These are phyloP conservation scores for Madurella fahalii DNA, from an alignment of 2,329 filamentous ascomycete species.

Conservation along the genomic window DNA sequence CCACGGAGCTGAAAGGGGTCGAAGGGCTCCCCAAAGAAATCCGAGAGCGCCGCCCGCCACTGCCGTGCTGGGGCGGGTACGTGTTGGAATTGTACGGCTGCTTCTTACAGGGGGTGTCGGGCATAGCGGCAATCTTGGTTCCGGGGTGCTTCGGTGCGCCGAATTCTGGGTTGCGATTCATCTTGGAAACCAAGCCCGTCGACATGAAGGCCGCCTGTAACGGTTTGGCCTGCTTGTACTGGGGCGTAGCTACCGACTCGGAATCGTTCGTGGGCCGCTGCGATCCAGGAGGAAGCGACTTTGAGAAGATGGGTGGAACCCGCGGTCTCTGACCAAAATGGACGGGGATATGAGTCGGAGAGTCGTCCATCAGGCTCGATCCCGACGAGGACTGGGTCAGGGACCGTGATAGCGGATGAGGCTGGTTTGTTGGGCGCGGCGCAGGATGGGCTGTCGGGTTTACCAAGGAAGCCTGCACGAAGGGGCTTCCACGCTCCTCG, in stretches of 20 bases:
- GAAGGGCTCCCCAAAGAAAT: conserved; percentile 76
- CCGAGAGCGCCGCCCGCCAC: conserved; percentile 56
- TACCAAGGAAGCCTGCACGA: conserved; percentile 52
- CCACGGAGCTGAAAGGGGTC: conserved; percentile 70
- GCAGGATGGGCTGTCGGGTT: conserved; percentile 51
- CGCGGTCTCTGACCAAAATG: conserved; percentile 52
- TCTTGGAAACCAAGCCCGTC: conserved; percentile 90
- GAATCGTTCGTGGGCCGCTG: conserved; percentile 41
- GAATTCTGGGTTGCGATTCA: conserved; percentile 77
- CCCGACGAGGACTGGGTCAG: conserved; percentile 82
- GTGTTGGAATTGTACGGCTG: conserved; percentile 66
- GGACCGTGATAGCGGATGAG: conserved; percentile 82
- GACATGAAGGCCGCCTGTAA: conserved; percentile 86
- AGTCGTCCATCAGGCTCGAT: conserved; percentile 72
- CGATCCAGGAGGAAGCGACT: conserved; percentile 68
- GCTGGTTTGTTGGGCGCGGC: conserved; percentile 47
- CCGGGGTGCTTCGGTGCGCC: conserved; percentile 44
- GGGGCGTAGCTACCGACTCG: conserved; percentile 65
- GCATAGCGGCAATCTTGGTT: conserved; percentile 62
- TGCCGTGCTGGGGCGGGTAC: conserved; percentile 56
- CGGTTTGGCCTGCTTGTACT: conserved; percentile 73
- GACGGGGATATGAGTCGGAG: conserved; percentile 58
- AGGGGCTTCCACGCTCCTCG: conserved; percentile 58
- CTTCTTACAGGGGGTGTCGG: conserved; percentile 95
- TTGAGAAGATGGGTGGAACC: conserved; percentile 58